phyloP scores from a whole-genome alignment of 305 asterid species.

The Fraxinus velutina region DNA sequence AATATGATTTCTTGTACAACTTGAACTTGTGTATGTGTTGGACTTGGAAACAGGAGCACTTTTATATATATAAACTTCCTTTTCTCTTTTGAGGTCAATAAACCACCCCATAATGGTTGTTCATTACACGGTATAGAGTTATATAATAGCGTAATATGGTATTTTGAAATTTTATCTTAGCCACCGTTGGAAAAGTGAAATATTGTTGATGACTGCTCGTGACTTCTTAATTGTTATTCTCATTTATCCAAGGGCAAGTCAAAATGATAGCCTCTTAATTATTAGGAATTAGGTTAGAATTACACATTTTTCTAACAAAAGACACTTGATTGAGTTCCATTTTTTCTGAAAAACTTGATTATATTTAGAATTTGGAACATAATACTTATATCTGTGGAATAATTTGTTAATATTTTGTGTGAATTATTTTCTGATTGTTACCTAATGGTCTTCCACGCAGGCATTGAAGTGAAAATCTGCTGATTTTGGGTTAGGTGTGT shows the following conservation, averaged over 20 bases:
- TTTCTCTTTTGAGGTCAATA: not conserved
- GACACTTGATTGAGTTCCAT: not conserved
- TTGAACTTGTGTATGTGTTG: not conserved
- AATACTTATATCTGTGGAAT: not conserved
- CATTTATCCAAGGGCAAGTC: not conserved
- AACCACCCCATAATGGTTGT: not conserved
- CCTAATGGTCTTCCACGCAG: conserved; percentile 28
- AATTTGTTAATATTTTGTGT: not conserved
- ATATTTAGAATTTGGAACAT: not conserved
- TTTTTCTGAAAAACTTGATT: not conserved
- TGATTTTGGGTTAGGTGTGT: conserved; percentile 21
- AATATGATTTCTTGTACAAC: not conserved
- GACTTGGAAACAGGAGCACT: not conserved
- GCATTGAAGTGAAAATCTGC: conserved; percentile 28
- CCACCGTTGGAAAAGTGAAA: not conserved
- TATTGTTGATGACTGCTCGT: not conserved
- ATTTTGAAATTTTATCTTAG: not conserved
- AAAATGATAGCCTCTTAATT: conserved; percentile 7
- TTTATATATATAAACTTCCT: not conserved
- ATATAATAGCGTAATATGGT: not conserved
- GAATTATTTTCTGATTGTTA: not conserved
- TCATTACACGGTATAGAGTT: not conserved
- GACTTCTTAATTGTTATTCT: not conserved
- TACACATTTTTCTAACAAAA: not conserved
- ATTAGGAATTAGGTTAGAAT: not conserved